A percentile compares a stretch with the other conserved stretches of the same genome.
Conservation (phyloP, 257 asterid species). For the Anisodus tanguticus region DNA sequence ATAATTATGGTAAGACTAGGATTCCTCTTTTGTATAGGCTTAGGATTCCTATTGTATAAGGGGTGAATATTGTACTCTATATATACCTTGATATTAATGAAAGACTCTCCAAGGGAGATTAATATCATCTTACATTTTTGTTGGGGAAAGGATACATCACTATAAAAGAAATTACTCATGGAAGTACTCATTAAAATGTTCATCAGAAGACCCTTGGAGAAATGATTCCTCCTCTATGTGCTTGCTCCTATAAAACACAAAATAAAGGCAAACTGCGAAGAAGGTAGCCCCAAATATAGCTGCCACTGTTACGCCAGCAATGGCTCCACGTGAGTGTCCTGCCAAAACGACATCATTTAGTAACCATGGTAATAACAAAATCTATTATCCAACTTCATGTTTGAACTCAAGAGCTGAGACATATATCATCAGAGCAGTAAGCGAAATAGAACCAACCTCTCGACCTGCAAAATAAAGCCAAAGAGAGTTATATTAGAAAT, state of each 20-base stretch:
- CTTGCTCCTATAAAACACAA: slow-evolving; percentile 50
- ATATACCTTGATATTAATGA: too few relatives aligned
- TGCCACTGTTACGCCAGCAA: slow-evolving; percentile 76
- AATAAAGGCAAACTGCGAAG: slow-evolving; percentile 55
- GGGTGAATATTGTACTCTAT: too few relatives aligned
- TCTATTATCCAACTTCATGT: background rate
- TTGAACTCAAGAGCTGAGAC: slow-evolving; percentile 28
- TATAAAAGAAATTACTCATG: slow-evolving; percentile 4
- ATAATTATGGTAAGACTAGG: too few relatives aligned
- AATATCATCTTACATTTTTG: background rate
- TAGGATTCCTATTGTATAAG: too few relatives aligned
- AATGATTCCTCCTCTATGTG: slow-evolving; percentile 39
- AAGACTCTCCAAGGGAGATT: too few relatives aligned
- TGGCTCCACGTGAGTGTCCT: slow-evolving; percentile 75
- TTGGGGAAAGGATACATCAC: slow-evolving; percentile 7
- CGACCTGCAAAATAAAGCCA: slow-evolving; percentile 66
- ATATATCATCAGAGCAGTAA: slow-evolving; percentile 29
- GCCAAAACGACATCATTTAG: slow-evolving; percentile 34
- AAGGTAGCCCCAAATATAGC: slow-evolving; percentile 47
- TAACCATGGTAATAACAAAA: background rate
- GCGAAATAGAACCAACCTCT: slow-evolving; percentile 57
- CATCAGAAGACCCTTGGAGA: slow-evolving; percentile 36
- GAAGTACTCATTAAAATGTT: slow-evolving; percentile 32
- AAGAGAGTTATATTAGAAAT: background rate
- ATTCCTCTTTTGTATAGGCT: too few relatives aligned